Evolutionary conservation across 2,329 filamentous ascomycete species (phyloP), one percentile per base, ranked within the genome.

Genomic region (Trichoderma pleuroti): DNA sequence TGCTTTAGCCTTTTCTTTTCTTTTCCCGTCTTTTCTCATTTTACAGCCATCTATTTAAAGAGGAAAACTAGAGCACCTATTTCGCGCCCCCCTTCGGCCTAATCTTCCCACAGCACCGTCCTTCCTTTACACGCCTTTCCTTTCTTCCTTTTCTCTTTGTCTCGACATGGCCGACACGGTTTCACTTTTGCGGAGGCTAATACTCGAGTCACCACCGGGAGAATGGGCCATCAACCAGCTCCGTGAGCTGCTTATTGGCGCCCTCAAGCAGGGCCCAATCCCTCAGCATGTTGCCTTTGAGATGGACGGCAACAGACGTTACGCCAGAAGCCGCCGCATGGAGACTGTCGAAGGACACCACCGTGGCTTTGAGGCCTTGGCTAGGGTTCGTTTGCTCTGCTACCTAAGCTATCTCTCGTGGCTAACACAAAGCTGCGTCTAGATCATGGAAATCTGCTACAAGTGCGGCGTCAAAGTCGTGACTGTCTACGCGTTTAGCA

Each of bases 221-320:
- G 94, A 97, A 88, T 98, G 93, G 91, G 89, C 87, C n/a, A 85
- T 97, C 72, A 89, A 88, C 72, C 89, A 91, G 76, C 82, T 97
- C 24, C 90, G 93, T 73, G 93, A 97, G 79, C 84, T 97, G 64
- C 86, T 98, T 73, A 96, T 99, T 75, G 93, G 93, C 68, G 92
- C 94, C 63, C 83, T 98, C 68, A 91, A 91, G 78, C 95, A 98
- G 81, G 96, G 96, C 0, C 93, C 94, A 2, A 91, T 99, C 69
- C 96, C 96, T 11, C 91, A 93, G 77, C 96, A 99, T 88, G 89
- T 99, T 72, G 96, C 96, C n/a, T 99, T 99, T 78, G 95, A 98
- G 76, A 99, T 99, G 96, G 96, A 99, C 80, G 96, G 96, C 70
- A 99, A 99, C 82, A 86, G 96, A 77, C 91, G 96, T 59, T 99